These are phyloP conservation scores for Picea abies DNA, from an alignment of 83 land plant species.

Conservation along the genomic window DNA sequence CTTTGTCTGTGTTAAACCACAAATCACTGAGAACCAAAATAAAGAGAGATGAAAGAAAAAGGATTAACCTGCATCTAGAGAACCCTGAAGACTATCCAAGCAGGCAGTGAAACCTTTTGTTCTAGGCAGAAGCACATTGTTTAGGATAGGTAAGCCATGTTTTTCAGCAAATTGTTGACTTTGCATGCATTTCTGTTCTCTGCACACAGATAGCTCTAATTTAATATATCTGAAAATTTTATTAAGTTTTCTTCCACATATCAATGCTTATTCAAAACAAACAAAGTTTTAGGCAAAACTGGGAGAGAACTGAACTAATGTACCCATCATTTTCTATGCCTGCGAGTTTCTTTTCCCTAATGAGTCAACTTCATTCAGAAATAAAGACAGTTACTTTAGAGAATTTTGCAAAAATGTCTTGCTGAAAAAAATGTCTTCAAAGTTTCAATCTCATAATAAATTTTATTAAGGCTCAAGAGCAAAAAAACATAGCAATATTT, in stretches of 20 bases:
- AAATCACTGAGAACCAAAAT: neutral
- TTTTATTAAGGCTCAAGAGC: neutral
- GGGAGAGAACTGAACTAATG: neutral
- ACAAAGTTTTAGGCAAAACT: neutral
- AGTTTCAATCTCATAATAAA: neutral
- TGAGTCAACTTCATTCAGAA: neutral
- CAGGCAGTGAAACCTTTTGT: slow-evolving; percentile 46
- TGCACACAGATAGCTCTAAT: slow-evolving; percentile 20
- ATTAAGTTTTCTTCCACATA: neutral
- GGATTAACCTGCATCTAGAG: slow-evolving; percentile 49
- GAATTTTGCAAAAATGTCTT: neutral
- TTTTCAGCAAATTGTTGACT: slow-evolving; percentile 33
- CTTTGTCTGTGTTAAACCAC: neutral
- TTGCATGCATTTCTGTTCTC: slow-evolving; percentile 31
- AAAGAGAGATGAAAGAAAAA: slow-evolving; percentile 7
- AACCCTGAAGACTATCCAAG: slow-evolving; percentile 31
- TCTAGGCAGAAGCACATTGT: slow-evolving; percentile 48
- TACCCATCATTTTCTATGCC: neutral
- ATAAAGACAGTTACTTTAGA: neutral
- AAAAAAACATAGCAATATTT: neutral
- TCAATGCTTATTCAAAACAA: neutral
- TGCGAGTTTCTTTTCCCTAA: neutral
- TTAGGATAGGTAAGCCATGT: slow-evolving; percentile 39
- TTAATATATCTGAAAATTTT: neutral
- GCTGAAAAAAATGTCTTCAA: neutral